Base-by-base conservation (phyloP, 768 basidiomycete species). In the Daedaleopsis nitida region DNA sequence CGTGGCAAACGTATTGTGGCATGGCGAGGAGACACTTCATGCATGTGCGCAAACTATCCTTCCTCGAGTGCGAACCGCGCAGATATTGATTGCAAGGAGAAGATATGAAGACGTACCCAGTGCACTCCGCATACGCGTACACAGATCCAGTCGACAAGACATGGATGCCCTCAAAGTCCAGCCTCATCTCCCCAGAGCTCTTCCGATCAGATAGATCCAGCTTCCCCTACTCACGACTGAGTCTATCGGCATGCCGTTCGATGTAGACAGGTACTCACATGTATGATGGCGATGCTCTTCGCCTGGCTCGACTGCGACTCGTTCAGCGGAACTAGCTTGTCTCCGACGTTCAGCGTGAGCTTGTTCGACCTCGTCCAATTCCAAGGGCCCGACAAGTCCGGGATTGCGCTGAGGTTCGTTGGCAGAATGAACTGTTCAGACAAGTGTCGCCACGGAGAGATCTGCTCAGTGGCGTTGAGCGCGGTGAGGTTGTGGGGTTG, bases 131-230 rank as follows among this genome's bases (percentile, higher is more conserved):
- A 52, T 91, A 79, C 1, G 89, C 92, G 67, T 86, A 91, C n/a
- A 94, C 81, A 0, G 89, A 82, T 0, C 92, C 92, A 57, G 89
- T 88, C 24, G 79, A 71, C 12, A 89, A 66, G 69, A 92, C 87
- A 72, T 93, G 91, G 23, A 93, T 77, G 1, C 89, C 92, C 69
- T 89, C 87, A 62, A 94, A 86, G 61, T 92, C 88, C 1, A 92
- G 74, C 37, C 83, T 78, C 45, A 91, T 71, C 51, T 89, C 86
- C 49, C 86, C 85, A 0, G 77, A 72, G 5, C 72, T 80, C n/a
- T 72, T 70, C 8, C 76, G 67, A 64, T 87, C 82, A 14, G 79
- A 80, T n/a, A 92, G 68, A 61, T 92, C 91, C 23, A 91, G 78
- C 63, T 83, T 86, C 38, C 91, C 92, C 91, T 92, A 61, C 35